phyloP scores from a whole-genome alignment of 345 rosid species.

The Reutealis trisperma region DNA sequence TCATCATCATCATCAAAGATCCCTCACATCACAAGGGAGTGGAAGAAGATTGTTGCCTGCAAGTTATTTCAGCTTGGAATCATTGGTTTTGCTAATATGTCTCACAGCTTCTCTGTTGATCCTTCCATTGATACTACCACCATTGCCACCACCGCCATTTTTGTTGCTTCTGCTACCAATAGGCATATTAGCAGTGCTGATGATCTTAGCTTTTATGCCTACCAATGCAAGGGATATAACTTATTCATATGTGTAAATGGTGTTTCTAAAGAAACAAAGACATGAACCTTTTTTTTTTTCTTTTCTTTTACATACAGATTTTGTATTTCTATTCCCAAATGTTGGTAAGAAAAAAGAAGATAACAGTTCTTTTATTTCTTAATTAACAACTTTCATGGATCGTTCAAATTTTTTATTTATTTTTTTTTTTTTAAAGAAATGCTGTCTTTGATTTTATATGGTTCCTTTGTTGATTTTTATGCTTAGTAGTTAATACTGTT shows the following conservation, averaged over 20 bases:
- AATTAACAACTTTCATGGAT: no score
- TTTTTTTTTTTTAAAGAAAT: no score
- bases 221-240: slow-evolving; percentile 51
- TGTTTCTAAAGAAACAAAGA: not conserved
- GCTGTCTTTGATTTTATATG: no score
- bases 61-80: slow-evolving; percentile 62
- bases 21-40: slow-evolving; percentile 37
- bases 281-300: not conserved
- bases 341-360: not conserved
- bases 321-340: not conserved
- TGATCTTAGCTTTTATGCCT: slow-evolving; percentile 77
- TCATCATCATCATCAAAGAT: slow-evolving; percentile 5
- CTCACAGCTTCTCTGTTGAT: slow-evolving; percentile 69
- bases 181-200: slow-evolving; percentile 61
- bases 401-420: no score
- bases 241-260: slow-evolving; percentile 42
- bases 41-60: slow-evolving; percentile 39
- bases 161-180: slow-evolving; percentile 75
- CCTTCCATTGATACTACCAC: slow-evolving; percentile 79
- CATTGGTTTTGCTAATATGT: slow-evolving; percentile 54
- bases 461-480: not conserved
- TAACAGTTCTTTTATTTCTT: slow-evolving; percentile 1
- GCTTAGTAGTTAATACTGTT: not conserved
- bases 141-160: slow-evolving; percentile 85
- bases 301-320: not conserved